Conservation (phyloP, 148 eudicot species). For the Chenopodium quinoa region DNA sequence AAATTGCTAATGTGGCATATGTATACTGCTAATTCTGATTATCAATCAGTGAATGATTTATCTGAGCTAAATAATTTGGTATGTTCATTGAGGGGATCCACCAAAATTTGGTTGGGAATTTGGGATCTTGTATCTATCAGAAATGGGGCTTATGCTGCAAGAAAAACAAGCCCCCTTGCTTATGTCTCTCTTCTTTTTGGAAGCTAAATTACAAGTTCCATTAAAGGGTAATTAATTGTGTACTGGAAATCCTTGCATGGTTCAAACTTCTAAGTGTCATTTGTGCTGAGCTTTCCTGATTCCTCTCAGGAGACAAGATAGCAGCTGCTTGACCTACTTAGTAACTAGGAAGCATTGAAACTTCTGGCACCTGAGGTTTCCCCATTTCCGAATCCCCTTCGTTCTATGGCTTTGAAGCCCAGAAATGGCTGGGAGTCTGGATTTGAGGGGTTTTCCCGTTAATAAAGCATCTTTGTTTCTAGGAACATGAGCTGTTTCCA, state of each 20-base stretch:
- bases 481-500: too few species aligned
- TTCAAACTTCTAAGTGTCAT: not conserved
- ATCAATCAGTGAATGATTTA: not conserved
- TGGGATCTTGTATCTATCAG: not conserved
- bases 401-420: too few species aligned
- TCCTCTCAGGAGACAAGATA: not conserved
- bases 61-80: not conserved
- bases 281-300: not conserved
- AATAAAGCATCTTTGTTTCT: too few species aligned
- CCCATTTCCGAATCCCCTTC: too few species aligned
- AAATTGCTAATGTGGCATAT: slow-evolving; percentile 3
- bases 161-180: not conserved
- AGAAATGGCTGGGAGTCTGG: too few species aligned
- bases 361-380: too few species aligned
- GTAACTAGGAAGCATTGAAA: not conserved
- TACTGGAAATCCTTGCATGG: not conserved
- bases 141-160: not conserved
- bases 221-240: not conserved
- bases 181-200: not conserved
- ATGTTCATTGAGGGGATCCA: not conserved
- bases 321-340: not conserved
- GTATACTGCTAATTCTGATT: not conserved
- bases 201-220: not conserved
- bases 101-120: not conserved
- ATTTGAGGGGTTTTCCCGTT: too few species aligned